Evolutionary conservation across 306 rosid species (phyloP), one percentile per base, ranked within the genome.

Genomic region (Medicago arabica): DNA sequence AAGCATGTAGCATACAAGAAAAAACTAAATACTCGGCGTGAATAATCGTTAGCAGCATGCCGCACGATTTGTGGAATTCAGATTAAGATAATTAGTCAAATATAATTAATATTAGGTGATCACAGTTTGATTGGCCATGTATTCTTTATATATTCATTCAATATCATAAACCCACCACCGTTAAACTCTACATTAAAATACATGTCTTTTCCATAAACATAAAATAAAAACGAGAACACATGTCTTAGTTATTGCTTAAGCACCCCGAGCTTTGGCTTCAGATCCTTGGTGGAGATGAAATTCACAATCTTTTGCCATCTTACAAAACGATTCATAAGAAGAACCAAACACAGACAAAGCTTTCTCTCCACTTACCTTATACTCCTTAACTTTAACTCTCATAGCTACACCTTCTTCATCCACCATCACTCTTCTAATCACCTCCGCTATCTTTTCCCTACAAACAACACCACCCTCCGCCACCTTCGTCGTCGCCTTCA

Each of bases 401-500:
- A 78, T 78, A 0, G 0, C 31, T 4, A 6, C 1, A 0, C 90
- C 90, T 44, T 82, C 88, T 18, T 75, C 15, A 8, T 62, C 88
- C 74, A 43, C 88, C 83, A 83, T 78, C 5, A 90, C 78, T 80
- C 79, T 86, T 66, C 89, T 86, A 54, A 86, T 76, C 80, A 83
- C 1, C 72, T 17, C 72, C 31, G 41, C 80, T 40, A 90, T 64
- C 57, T 81, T 54, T 23, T 86, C 90, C 61, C 85, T 72, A 7
- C 60, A 36, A 73, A 89, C 85, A 10, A 87, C 72, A 0, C 17
- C 78, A 15, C 78, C 80, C 39, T 62, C 34, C 11, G 60, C 77
- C 57, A 14, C 53, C 13, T 53, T 84, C 10, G 31, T 46, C 10
- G 59, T 84, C 10, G 39, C 31, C 1, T 85, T 16, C 17, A 77